Conservation (phyloP, 2,329 filamentous ascomycete species). For the Sphaerostilbella broomeana region DNA sequence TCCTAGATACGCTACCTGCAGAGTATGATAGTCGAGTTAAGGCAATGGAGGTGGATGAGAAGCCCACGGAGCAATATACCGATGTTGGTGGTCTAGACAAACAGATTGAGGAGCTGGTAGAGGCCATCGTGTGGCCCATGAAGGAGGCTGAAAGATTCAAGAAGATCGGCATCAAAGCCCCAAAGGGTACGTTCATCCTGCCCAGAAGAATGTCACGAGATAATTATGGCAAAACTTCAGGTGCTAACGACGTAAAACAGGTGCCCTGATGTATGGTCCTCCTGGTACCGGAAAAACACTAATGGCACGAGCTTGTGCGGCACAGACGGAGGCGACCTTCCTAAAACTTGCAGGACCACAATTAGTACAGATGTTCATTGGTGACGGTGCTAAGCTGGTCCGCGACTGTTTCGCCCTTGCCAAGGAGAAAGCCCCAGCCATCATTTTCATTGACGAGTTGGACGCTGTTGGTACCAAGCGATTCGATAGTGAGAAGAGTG, state of each 20-base stretch:
- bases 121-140: conserved; percentile 99
- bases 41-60: conserved; percentile 99
- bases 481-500: conserved; percentile 97
- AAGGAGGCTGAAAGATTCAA: conserved; percentile 99
- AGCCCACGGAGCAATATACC: conserved; percentile 97
- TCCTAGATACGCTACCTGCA: conserved; percentile 90
- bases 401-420: conserved; percentile 95
- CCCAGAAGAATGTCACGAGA: background rate
- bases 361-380: conserved; percentile 99
- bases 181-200: conserved; percentile 64
- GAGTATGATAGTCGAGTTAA: conserved; percentile 99
- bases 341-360: conserved; percentile 96
- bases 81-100: conserved; percentile 97
- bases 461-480: conserved; percentile 98
- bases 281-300: conserved; percentile 88
- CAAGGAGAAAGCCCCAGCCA: conserved; percentile 97
- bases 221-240: background rate
- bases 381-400: conserved; percentile 94
- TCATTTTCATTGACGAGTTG: conserved; percentile 98
- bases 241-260: conserved; percentile 54
- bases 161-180: conserved; percentile 99
- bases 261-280: conserved; percentile 95
- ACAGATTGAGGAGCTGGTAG: conserved; percentile 97
- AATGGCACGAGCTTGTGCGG: conserved; percentile 89
- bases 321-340: conserved; percentile 97